Evolutionary conservation across 2,329 filamentous ascomycete species (phyloP), one percentile per base, ranked within the genome.

Genomic region (Paecilomyces fulvus): DNA sequence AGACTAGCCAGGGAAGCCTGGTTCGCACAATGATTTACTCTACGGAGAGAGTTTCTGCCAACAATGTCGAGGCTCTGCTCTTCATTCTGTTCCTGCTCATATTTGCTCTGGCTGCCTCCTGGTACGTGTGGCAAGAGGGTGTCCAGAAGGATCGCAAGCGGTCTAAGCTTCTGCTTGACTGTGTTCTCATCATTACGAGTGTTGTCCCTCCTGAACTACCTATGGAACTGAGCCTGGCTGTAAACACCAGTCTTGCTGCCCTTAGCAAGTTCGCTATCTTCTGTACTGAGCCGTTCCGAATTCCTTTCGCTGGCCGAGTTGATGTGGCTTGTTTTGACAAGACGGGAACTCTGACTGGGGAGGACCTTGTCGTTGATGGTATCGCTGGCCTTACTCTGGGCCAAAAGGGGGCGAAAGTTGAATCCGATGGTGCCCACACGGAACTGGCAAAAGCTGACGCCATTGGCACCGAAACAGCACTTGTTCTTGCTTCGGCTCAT

Each of bases 21-120:
- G 94, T 99, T 59, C 89, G 94, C 60, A 99, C 94, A 64, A 99
- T 99, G 94, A 99, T 99, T 68, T 99, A 96, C 78, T 96, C 95
- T 1, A 99, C 94, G 1, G 94, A 99, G 74, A 90, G 92, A 63
- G 92, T 99, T 23, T 97, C 92, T n/a, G 94, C 94, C 65, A 96
- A 96, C 77, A 97, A 99, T 68, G 86, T 87, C 49, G 94, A 99
- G 75, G 94, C 94, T 1, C 78, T 99, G n/a, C 81, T 95, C 59
- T 99, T 99, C 78, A 99, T 99, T 63, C 81, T 99, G 58, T 99
- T 99, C 81, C 82, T 99, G 28, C 83, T 96, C 55, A 83, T 97
- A 65, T 99, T 99, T 76, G 95, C 95, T 65, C 84, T 99, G 70
- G 95, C 94, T 56, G 94, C 94, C 54, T 96, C 94, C 11, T 96